Conservation (phyloP, 73 alveolate genomes). For the Stentor roeselii region DNA sequence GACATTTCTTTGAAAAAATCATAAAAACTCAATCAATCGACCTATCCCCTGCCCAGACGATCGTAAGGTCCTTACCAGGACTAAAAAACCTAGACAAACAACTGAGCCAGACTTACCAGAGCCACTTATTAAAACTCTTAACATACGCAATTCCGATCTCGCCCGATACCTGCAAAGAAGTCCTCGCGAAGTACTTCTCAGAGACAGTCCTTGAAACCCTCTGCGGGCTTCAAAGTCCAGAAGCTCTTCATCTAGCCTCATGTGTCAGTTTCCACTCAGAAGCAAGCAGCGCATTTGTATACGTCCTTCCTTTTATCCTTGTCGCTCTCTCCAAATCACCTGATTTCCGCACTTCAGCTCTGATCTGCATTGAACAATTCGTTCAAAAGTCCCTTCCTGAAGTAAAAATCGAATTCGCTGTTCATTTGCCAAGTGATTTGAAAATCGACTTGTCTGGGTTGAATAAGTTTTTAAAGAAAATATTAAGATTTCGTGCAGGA, state of each 20-base stretch:
- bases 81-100: neutral
- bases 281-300: neutral
- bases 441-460: neutral
- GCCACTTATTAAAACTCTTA: neutral
- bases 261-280: neutral
- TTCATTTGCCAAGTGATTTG: neutral
- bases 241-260: constrained; percentile 3
- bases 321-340: neutral
- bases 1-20: too few species aligned
- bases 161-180: neutral
- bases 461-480: neutral
- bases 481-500: neutral
- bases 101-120: neutral
- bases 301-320: neutral
- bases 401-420: neutral
- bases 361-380: neutral
- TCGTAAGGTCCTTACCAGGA: neutral
- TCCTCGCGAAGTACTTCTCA: neutral
- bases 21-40: too few species aligned
- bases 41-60: too few species aligned
- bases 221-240: constrained; percentile 3
- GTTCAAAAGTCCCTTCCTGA: neutral
- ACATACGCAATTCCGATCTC: neutral
- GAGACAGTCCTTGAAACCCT: neutral
- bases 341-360: neutral